Evolutionary conservation across 805 yeast species (phyloP).

Genomic region (Candida xiaguanensis): DNA sequence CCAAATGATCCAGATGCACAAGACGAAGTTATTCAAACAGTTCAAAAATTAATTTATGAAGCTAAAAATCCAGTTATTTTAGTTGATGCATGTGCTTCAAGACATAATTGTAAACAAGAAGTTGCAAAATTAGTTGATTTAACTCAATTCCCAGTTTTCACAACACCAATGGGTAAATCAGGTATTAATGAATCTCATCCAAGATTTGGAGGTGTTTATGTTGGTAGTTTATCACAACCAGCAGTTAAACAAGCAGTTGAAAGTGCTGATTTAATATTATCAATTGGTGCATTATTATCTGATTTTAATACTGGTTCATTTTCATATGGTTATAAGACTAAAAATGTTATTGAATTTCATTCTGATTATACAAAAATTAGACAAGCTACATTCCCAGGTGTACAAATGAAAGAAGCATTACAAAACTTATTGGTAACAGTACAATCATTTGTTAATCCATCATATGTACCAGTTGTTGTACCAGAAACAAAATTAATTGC

Average conservation of each 20-base stretch:
- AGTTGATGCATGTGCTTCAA: constrained; percentile 83
- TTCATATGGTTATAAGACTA: constrained; percentile 71
- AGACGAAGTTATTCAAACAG: constrained; percentile 32
- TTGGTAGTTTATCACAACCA: constrained; percentile 67
- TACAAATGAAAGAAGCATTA: constrained; percentile 57
- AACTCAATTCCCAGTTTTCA: constrained; percentile 78
- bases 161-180: constrained; percentile 90
- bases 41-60: constrained; percentile 48
- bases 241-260: constrained; percentile 37
- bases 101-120: constrained; percentile 68
- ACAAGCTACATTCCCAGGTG: constrained; percentile 67
- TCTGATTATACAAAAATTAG: constrained; percentile 70
- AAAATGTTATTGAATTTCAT: constrained; percentile 74
- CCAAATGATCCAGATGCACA: constrained; percentile 35
- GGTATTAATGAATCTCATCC: constrained; percentile 68
- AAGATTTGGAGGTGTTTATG: constrained; percentile 81
- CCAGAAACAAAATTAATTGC: constrained; percentile 48
- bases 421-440: constrained; percentile 27
- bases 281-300: constrained; percentile 79
- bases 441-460: constrained; percentile 28
- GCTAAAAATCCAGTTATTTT: constrained; percentile 72
- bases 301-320: constrained; percentile 91
- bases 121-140: constrained; percentile 57
- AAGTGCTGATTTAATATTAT: constrained; percentile 60
- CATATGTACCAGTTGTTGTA: constrained; percentile 51